A percentile compares a stretch with the other conserved stretches of the same genome.
Conservation (phyloP, 73 alveolate species). For the Effrenium voratum region DNA sequence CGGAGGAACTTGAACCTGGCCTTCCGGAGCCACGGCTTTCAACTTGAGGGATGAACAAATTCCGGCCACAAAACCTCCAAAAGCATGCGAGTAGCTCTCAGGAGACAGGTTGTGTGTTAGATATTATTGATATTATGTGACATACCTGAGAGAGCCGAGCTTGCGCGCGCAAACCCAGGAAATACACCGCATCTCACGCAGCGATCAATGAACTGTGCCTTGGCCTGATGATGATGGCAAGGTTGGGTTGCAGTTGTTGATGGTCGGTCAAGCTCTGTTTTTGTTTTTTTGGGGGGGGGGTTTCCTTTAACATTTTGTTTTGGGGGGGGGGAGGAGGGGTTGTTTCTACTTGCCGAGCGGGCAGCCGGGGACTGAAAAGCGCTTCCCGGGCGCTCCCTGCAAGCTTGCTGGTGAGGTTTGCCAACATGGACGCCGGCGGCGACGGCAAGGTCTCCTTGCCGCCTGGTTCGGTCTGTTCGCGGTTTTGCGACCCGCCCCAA, state of each 20-base stretch:
- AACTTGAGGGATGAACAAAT: not conserved
- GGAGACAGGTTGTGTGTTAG: no score
- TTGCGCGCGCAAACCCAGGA: conserved; percentile 21
- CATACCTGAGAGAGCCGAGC: no score
- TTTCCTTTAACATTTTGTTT: no score
- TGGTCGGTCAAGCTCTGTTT: no score
- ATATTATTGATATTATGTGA: no score
- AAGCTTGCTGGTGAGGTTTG: conserved; percentile 37
- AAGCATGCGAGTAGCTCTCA: no score
- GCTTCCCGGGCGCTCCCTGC: not conserved
- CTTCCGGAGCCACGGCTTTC: conserved; percentile 24
- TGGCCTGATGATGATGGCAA: not conserved
- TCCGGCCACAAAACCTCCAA: not conserved
- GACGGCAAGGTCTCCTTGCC: conserved; percentile 73
- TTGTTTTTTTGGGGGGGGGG: no score
- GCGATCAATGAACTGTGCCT: conserved; percentile 67
- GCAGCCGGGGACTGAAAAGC: not conserved
- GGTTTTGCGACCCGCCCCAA: no score
- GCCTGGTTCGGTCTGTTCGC: no score
- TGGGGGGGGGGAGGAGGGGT: no score
- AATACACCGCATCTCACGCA: conserved; percentile 72
- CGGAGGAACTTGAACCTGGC: conserved; percentile 89
- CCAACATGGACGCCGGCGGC: conserved; percentile 78
- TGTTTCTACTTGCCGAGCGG: not conserved
- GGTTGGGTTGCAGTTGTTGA: no score